Conservation (phyloP, 495 filamentous ascomycete genomes). For the Penicillium lagena region DNA sequence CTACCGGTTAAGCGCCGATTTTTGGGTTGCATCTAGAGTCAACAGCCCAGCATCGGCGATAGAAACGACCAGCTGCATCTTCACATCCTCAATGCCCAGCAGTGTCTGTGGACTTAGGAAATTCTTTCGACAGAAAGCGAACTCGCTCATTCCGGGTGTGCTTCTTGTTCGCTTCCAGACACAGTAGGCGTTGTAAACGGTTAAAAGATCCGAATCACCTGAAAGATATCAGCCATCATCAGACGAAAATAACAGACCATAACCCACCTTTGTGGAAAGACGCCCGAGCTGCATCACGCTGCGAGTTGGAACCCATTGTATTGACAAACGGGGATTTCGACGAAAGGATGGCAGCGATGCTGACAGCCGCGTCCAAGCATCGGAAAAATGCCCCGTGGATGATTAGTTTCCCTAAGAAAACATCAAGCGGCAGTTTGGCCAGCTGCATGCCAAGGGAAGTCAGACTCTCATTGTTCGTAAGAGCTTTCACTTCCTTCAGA, state of each 20-base stretch:
- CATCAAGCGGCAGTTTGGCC: constrained; percentile 83
- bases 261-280: constrained; percentile 63
- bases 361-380: constrained; percentile 83
- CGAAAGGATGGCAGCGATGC: constrained; percentile 84
- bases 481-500: constrained; percentile 84
- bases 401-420: constrained; percentile 89
- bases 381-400: constrained; percentile 77
- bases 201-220: constrained; percentile 87
- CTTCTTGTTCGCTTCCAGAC: constrained; percentile 77
- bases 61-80: constrained; percentile 76
- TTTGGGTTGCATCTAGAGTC: constrained; percentile 62
- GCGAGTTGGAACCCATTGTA: constrained; percentile 71
- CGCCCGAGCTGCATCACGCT: constrained; percentile 69
- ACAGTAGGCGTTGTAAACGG: constrained; percentile 86
- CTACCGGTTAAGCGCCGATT: constrained; percentile 54
- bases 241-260: not conserved
- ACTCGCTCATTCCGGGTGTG: constrained; percentile 60
- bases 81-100: constrained; percentile 87
- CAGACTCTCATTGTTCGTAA: constrained; percentile 73
- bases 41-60: constrained; percentile 79
- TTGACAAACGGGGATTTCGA: constrained; percentile 91
- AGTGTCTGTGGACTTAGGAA: constrained; percentile 80
- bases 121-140: constrained; percentile 85
- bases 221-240: constrained; percentile 6
- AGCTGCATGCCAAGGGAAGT: constrained; percentile 82